A percentile compares a stretch with the other conserved stretches of the same genome.
These are phyloP conservation scores for Sporisorium reilianum DNA, from an alignment of 1,284 basidiomycete genomes.

Conservation along the genomic window DNA sequence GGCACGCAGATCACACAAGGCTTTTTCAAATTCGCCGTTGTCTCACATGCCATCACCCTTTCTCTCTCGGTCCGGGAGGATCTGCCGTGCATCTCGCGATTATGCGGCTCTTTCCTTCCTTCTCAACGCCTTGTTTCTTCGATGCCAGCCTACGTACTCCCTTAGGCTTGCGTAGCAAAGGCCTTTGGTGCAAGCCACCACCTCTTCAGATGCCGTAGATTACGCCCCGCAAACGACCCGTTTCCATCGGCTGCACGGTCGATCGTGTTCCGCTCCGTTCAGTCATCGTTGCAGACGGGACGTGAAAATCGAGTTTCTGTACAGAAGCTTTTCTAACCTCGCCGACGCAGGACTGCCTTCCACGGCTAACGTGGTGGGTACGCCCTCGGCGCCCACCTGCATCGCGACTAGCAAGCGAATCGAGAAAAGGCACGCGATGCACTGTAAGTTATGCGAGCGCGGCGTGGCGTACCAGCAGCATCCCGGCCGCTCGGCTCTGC, in stretches of 20 bases:
- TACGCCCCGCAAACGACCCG: too few species aligned
- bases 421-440: neutral
- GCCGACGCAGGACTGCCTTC: slow-evolving; percentile 16
- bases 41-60: neutral
- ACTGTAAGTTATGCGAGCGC: neutral
- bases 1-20: too few species aligned
- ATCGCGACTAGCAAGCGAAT: neutral
- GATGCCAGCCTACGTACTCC: too few species aligned
- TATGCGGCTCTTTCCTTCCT: neutral
- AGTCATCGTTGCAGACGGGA: neutral
- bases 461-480: neutral
- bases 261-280: neutral
- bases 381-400: slow-evolving; percentile 20
- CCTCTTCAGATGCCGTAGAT: neutral
- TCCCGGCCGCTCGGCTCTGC: slow-evolving; percentile 2
- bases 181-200: neutral
- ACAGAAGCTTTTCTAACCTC: slow-evolving; percentile 7
- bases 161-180: too few species aligned
- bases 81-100: slow-evolving; percentile 8
- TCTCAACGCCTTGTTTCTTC: neutral
- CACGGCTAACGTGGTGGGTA: neutral
- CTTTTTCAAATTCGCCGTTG: neutral
- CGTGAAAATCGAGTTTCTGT: slow-evolving; percentile 1
- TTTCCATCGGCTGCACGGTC: neutral
- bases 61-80: neutral